Percentiles rank a stretch among this genome's conserved stretches.
Evolutionary conservation across 192 early-diverging fungal genomes (phyloP).

Genomic region (Coemansia sp.): DNA sequence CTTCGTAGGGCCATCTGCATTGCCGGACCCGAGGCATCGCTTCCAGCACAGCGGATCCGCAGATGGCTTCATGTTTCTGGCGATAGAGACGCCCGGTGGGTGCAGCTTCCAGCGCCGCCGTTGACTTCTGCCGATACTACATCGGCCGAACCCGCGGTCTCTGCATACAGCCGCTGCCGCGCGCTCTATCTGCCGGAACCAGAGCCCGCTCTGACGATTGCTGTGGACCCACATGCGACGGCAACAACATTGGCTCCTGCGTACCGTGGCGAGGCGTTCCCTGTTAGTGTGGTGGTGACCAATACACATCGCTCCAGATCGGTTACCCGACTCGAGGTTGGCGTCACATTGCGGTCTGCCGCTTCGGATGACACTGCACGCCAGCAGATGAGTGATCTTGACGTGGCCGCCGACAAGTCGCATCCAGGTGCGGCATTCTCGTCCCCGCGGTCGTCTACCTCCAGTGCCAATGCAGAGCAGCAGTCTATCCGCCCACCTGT

Average conservation of each 20-base stretch:
- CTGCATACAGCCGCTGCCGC: conserved; percentile 47
- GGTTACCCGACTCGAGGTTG: conserved; percentile 5
- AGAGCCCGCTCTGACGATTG: conserved; percentile 13
- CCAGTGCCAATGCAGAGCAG: no score
- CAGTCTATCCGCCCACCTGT: no score
- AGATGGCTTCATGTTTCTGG: conserved; percentile 19
- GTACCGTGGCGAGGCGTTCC: conserved; percentile 37
- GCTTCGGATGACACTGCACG: conserved; percentile 2
- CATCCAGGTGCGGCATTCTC: background rate
- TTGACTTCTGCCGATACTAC: background rate
- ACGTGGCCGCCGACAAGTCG: background rate
- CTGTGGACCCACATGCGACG: background rate
- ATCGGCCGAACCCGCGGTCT: conserved; percentile 22
- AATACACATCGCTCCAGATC: conserved; percentile 18
- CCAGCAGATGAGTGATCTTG: conserved; percentile 9
- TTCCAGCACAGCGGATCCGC: conserved; percentile 8
- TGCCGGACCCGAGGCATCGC: conserved; percentile 20
- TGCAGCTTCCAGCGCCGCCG: conserved; percentile 24
- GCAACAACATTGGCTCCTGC: conserved; percentile 21
- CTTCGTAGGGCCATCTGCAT: conserved; percentile 16
- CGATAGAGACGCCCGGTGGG: conserved; percentile 9
- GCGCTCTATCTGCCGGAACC: conserved; percentile 13
- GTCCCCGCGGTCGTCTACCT: no score
- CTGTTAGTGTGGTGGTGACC: conserved; percentile 20
- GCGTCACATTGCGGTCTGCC: conserved; percentile 9